Percentiles rank a stretch among this genome's conserved stretches.
Evolutionary conservation across 2,329 filamentous ascomycete species (phyloP).

Genomic region (Talaromyces funiculosus): DNA sequence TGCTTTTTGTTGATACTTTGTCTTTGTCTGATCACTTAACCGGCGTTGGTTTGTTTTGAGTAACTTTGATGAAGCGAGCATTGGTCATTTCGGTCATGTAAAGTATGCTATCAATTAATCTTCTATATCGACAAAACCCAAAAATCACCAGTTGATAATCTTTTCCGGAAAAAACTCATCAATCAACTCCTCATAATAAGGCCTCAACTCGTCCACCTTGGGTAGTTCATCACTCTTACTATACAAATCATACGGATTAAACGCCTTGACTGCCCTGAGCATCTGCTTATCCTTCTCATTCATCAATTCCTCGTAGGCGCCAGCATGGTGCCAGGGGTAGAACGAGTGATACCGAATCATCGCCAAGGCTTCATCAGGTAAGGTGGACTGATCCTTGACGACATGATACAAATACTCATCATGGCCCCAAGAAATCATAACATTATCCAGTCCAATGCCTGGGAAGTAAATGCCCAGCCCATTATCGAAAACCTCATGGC

Average conservation of each 20-base stretch:
- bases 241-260: slow-evolving; percentile 89
- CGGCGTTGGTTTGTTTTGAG: neutral
- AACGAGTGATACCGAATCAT: slow-evolving; percentile 94
- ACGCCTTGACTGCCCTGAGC: slow-evolving; percentile 73
- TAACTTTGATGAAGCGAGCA: neutral
- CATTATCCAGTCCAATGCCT: slow-evolving; percentile 75
- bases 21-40: neutral
- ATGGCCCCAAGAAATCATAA: slow-evolving; percentile 81
- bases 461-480: slow-evolving; percentile 73
- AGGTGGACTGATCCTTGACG: slow-evolving; percentile 70
- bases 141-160: slow-evolving; percentile 12
- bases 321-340: slow-evolving; percentile 83
- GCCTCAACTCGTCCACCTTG: slow-evolving; percentile 63
- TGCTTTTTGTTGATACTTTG: neutral
- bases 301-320: slow-evolving; percentile 79
- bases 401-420: slow-evolving; percentile 63
- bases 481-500: slow-evolving; percentile 66
- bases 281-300: slow-evolving; percentile 72
- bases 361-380: slow-evolving; percentile 76
- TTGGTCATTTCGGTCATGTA: neutral
- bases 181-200: slow-evolving; percentile 15
- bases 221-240: slow-evolving; percentile 83
- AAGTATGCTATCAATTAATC: neutral
- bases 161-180: slow-evolving; percentile 14
- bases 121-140: neutral